Evolutionary conservation across 306 rosid genomes (phyloP).

Genomic region (Pterocarpus santalinus): DNA sequence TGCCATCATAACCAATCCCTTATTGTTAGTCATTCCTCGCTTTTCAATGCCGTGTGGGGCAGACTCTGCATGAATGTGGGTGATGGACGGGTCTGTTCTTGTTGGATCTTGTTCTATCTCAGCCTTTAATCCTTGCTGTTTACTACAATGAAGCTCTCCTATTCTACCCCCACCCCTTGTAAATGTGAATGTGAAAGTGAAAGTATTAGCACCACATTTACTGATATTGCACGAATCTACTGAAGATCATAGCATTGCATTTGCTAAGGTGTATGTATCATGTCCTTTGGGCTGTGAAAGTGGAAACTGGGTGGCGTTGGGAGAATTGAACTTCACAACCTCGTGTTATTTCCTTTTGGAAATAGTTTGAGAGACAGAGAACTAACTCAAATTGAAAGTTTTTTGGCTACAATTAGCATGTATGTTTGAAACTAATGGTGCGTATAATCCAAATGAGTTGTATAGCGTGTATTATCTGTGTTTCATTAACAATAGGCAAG

Average conservation of each 20-base stretch:
- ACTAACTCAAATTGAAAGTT: not conserved
- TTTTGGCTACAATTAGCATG: not conserved
- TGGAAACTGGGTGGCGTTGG: no score
- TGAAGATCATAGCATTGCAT: not conserved
- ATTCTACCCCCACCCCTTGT: not conserved
- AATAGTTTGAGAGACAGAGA: conserved; percentile 5
- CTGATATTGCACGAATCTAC: not conserved
- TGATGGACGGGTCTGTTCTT: conserved; percentile 50
- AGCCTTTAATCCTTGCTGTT: not conserved
- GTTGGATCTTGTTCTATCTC: conserved; percentile 33
- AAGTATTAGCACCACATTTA: not conserved
- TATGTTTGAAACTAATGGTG: not conserved
- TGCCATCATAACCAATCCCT: conserved; percentile 60
- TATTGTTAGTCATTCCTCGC: conserved; percentile 53
- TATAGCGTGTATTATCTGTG: no score
- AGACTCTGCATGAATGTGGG: conserved; percentile 21
- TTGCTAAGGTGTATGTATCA: not conserved
- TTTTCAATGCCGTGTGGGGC: conserved; percentile 61
- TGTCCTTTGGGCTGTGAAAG: not conserved
- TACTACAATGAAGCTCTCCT: conserved; percentile 8
- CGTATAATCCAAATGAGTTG: no score
- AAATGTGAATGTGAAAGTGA: not conserved
- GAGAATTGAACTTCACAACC: no score
- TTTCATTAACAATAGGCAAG: not conserved
- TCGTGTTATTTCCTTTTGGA: no score